Evolutionary conservation across 2,329 filamentous ascomycete species (phyloP).

Genomic region (Pseudogymnoascus sp.): DNA sequence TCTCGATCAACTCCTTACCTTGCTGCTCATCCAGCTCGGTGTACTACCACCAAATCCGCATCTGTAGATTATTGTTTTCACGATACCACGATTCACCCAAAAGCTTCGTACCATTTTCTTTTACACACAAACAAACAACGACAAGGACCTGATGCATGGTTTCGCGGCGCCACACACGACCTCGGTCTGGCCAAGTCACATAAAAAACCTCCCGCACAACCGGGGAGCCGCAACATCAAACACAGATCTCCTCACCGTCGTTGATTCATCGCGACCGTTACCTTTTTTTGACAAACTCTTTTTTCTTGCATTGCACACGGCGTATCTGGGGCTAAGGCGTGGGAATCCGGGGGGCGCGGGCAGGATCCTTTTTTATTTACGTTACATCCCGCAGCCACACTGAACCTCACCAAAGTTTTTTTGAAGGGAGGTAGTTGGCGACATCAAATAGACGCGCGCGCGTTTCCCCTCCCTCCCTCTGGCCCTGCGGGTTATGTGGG

Average conservation of each 20-base stretch:
- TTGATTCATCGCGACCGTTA: slow-evolving; percentile 7
- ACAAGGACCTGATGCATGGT: neutral
- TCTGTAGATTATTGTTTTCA: slow-evolving; percentile 32
- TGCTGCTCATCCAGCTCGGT: slow-evolving; percentile 3
- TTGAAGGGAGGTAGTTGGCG: neutral
- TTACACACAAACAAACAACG: neutral
- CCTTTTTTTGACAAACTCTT: neutral
- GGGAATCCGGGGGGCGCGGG: neutral
- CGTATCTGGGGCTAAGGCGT: neutral
- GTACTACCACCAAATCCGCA: slow-evolving; percentile 15
- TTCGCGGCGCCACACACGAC: slow-evolving; percentile 8
- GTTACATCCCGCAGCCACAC: neutral
- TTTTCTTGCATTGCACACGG: neutral
- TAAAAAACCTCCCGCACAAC: slow-evolving; percentile 6
- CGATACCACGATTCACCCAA: slow-evolving; percentile 37
- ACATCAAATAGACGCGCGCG: neutral
- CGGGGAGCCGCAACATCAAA: neutral
- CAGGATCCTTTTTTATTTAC: neutral
- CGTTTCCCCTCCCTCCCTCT: neutral
- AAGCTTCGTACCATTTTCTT: neutral
- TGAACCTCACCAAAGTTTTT: neutral
- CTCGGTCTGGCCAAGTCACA: slow-evolving; percentile 17
- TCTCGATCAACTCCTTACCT: neutral
- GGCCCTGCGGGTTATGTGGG: neutral
- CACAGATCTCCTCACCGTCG: neutral